A percentile compares a stretch with the other conserved stretches of the same genome.
Conservation (phyloP, 2,329 filamentous ascomycete genomes). For the Fusarium fujikuroi region DNA sequence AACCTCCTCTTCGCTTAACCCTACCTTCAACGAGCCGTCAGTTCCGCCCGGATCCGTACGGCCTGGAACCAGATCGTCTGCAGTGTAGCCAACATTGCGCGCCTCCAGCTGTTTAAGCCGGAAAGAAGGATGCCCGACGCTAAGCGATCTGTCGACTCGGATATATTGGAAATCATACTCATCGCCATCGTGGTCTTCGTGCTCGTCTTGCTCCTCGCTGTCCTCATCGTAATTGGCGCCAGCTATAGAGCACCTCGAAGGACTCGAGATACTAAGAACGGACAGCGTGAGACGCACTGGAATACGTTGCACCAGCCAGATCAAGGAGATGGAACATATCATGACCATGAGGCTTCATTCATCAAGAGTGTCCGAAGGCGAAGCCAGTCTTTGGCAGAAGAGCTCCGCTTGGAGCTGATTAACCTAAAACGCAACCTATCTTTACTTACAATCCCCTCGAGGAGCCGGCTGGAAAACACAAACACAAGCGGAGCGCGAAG, state of each 20-base stretch:
- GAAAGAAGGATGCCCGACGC: slow-evolving; percentile 40
- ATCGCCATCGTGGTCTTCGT: slow-evolving; percentile 48
- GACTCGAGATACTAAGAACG: slow-evolving; percentile 28
- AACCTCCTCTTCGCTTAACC: neutral
- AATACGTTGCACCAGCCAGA: slow-evolving; percentile 23
- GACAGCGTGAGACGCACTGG: slow-evolving; percentile 35
- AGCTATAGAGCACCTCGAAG: slow-evolving; percentile 29
- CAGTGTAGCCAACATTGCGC: neutral
- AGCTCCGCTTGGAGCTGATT: slow-evolving; percentile 40
- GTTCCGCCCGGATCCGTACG: neutral
- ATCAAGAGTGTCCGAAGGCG: slow-evolving; percentile 42
- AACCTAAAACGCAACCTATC: slow-evolving; percentile 37
- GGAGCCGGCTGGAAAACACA: neutral
- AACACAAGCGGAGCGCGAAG: slow-evolving; percentile 5
- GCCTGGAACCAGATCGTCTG: slow-evolving; percentile 9
- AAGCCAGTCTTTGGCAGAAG: slow-evolving; percentile 42
- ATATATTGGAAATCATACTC: slow-evolving; percentile 49
- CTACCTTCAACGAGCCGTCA: neutral
- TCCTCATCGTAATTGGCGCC: slow-evolving; percentile 47
- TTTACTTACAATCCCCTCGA: slow-evolving; percentile 13
- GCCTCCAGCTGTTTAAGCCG: neutral
- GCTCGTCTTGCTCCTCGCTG: slow-evolving; percentile 47
- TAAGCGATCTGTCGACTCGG: slow-evolving; percentile 42
- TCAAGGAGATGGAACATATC: slow-evolving; percentile 20
- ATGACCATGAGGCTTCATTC: slow-evolving; percentile 36